phyloP scores from a whole-genome alignment of 2,329 filamentous ascomycete species.

The Calonectria leucothoes region DNA sequence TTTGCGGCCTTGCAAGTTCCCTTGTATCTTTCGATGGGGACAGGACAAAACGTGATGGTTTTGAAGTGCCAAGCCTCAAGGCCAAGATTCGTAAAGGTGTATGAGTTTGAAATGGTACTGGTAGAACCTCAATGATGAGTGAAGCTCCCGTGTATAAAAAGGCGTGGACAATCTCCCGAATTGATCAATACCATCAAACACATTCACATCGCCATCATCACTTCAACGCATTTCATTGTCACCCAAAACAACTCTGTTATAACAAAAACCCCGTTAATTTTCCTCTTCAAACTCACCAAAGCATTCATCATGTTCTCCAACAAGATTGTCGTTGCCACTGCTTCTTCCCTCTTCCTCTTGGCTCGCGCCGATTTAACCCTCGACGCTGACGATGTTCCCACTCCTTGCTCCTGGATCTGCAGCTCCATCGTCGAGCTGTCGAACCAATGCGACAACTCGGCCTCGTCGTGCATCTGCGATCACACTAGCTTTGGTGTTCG shows the following conservation, averaged over 20 bases:
- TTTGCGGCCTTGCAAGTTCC: neutral
- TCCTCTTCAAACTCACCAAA: neutral
- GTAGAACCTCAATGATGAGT: neutral
- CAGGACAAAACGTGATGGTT: neutral
- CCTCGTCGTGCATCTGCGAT: conserved; percentile 54
- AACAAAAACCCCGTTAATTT: too few relatives aligned
- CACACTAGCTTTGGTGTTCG: conserved; percentile 54
- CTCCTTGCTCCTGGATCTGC: conserved; percentile 50
- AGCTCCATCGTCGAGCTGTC: conserved; percentile 49
- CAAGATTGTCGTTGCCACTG: conserved; percentile 40
- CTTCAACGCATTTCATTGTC: neutral
- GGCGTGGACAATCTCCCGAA: neutral
- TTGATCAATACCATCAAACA: conserved; percentile 2
- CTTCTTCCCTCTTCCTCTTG: conserved; percentile 43
- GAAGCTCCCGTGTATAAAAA: conserved; percentile 10
- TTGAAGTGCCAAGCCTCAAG: neutral
- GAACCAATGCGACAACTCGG: conserved; percentile 50
- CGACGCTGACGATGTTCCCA: conserved; percentile 49
- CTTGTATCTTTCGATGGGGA: neutral
- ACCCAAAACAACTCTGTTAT: neutral
- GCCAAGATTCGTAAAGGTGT: neutral
- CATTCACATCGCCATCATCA: neutral
- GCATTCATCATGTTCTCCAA: conserved; percentile 43
- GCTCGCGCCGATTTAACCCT: conserved; percentile 49
- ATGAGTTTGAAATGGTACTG: neutral